A percentile compares a stretch with the other conserved stretches of the same genome.
Evolutionary conservation across 768 basidiomycete genomes (phyloP).

Genomic region (Mycena chlorophos): DNA sequence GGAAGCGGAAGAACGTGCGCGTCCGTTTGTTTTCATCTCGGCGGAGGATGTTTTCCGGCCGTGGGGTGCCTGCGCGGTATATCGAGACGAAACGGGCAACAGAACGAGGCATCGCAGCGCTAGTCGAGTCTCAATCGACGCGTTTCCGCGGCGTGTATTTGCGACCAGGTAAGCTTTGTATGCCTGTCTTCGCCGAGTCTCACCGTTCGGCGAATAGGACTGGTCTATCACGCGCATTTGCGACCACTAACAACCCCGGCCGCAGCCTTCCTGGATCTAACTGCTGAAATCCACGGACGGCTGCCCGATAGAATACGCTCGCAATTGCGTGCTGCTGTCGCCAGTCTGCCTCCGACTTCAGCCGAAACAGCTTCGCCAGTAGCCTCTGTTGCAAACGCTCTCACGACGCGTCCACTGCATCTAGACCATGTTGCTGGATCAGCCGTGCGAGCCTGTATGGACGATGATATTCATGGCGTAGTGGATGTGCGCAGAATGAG

Average conservation of each 20-base stretch:
- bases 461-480: constrained; percentile 56
- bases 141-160: constrained; percentile 74
- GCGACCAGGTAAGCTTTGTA: constrained; percentile 66
- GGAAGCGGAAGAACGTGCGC: constrained; percentile 35
- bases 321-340: constrained; percentile 9
- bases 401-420: constrained; percentile 88
- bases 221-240: constrained; percentile 94
- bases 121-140: constrained; percentile 43
- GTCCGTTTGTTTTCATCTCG: constrained; percentile 92
- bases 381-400: constrained; percentile 71
- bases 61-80: constrained; percentile 79
- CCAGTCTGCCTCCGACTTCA: constrained; percentile 9
- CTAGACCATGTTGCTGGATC: constrained; percentile 94
- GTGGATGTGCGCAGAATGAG: constrained; percentile 75
- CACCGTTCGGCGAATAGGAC: constrained; percentile 55
- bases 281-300: constrained; percentile 65
- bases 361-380: constrained; percentile 42
- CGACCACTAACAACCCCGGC: constrained; percentile 87
- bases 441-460: constrained; percentile 57
- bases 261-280: constrained; percentile 81
- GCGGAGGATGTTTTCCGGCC: constrained; percentile 94
- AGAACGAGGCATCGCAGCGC: constrained; percentile 64
- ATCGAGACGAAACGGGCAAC: constrained; percentile 94
- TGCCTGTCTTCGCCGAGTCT: not conserved
- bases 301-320: constrained; percentile 7